phyloP scores from a whole-genome alignment of 2,329 filamentous ascomycete species.

The Escovopsis sp. region DNA sequence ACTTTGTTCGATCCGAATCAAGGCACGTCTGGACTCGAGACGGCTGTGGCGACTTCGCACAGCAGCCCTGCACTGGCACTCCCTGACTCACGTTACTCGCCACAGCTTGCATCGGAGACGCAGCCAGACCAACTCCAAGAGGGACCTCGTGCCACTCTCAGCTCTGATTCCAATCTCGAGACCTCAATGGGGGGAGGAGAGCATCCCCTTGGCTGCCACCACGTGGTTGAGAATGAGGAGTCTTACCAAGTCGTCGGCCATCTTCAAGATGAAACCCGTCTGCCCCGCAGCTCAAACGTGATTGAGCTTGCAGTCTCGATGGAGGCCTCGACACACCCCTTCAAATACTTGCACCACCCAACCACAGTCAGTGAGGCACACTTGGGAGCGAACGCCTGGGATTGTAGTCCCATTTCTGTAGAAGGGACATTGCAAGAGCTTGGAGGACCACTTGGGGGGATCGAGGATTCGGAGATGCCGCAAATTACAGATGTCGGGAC shows the following conservation, averaged over 20 bases:
- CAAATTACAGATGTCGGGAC: too few species aligned
- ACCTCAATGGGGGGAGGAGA: conserved; percentile 2
- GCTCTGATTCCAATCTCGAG: neutral
- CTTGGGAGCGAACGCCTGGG: too few species aligned
- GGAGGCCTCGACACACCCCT: neutral
- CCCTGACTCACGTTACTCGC: neutral
- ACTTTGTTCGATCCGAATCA: too few species aligned
- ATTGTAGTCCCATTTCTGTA: too few species aligned
- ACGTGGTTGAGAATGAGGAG: neutral
- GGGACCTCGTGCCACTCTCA: neutral
- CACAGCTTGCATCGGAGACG: neutral
- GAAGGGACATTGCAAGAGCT: too few species aligned
- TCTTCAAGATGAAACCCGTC: neutral
- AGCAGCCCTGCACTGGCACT: neutral
- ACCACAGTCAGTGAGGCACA: too few species aligned
- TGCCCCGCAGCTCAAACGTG: neutral
- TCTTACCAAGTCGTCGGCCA: neutral
- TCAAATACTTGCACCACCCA: neutral
- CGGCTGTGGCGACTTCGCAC: too few species aligned
- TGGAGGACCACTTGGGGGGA: too few species aligned
- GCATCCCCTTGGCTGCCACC: neutral
- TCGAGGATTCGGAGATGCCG: too few species aligned
- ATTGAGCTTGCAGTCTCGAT: neutral
- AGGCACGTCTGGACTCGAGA: too few species aligned
- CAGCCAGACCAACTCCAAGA: neutral